phyloP scores from a whole-genome alignment of 2,329 filamentous ascomycete genomes.

The Chalaropsis thielavioides region DNA sequence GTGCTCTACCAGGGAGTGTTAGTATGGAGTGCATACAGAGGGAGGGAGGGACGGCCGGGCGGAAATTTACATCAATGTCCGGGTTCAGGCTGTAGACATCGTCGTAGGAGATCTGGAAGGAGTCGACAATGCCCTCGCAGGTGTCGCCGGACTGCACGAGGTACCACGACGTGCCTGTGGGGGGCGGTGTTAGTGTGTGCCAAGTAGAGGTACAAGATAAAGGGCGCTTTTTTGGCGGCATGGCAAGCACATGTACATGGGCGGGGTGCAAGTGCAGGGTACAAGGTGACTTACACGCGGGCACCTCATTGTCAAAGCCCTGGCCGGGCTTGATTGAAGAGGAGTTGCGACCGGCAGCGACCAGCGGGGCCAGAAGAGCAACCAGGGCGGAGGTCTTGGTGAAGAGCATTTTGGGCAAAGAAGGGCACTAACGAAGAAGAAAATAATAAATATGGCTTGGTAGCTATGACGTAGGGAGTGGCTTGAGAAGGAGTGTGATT shows the following conservation, averaged over 20 bases:
- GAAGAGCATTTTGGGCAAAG: slow-evolving; percentile 11
- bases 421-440: not conserved
- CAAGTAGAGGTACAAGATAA: not conserved
- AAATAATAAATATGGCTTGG: not conserved
- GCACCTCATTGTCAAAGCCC: not conserved
- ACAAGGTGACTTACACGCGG: not conserved
- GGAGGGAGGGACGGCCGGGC: no score
- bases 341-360: not conserved
- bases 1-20: not conserved
- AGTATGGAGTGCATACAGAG: not conserved
- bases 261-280: not conserved
- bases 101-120: slow-evolving; percentile 6
- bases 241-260: no score
- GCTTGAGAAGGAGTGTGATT: not conserved
- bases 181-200: not conserved
- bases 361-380: not conserved
- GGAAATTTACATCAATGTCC: slow-evolving; percentile 10
- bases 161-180: slow-evolving; percentile 14
- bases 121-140: slow-evolving; percentile 9
- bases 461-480: not conserved
- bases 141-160: slow-evolving; percentile 12
- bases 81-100: slow-evolving; percentile 9
- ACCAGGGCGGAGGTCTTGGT: not conserved
- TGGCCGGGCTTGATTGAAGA: slow-evolving; percentile 6
- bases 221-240: not conserved